A percentile compares a stretch with the other conserved stretches of the same genome.
Evolutionary conservation across 208 protist genomes (phyloP).

Genomic region (Acanthamoeba castellanii): DNA sequence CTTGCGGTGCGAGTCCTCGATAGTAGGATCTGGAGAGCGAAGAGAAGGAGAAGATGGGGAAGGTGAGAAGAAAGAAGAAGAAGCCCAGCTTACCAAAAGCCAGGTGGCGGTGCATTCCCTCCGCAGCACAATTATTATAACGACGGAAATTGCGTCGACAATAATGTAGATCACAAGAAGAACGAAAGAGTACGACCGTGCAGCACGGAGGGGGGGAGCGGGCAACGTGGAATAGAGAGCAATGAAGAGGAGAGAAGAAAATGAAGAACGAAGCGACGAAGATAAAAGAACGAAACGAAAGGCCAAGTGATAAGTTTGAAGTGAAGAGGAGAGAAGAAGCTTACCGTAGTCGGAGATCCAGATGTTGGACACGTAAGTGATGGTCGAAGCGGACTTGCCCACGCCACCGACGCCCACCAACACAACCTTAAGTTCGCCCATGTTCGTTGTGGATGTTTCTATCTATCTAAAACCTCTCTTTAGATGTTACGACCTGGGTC

Average conservation of each 20-base stretch:
- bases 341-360: conserved; percentile 65
- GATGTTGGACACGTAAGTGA: conserved; percentile 62
- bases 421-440: conserved; percentile 68
- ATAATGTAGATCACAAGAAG: background rate
- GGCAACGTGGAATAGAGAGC: background rate
- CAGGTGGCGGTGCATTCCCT: background rate
- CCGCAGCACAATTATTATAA: background rate
- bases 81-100: too few relatives aligned
- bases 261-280: too few relatives aligned
- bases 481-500: background rate
- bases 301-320: background rate
- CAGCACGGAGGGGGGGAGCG: background rate
- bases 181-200: background rate
- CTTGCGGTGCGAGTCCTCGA: conserved; percentile 83
- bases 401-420: conserved; percentile 71
- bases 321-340: background rate
- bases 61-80: background rate
- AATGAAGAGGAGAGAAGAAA: background rate
- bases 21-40: conserved; percentile 80
- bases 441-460: background rate
- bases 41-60: background rate
- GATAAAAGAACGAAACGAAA: background rate
- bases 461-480: background rate
- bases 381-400: conserved; percentile 50
- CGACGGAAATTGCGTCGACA: background rate